Base-by-base conservation (phyloP, 306 rosid genomes). In the Acacia melanoxylon region DNA sequence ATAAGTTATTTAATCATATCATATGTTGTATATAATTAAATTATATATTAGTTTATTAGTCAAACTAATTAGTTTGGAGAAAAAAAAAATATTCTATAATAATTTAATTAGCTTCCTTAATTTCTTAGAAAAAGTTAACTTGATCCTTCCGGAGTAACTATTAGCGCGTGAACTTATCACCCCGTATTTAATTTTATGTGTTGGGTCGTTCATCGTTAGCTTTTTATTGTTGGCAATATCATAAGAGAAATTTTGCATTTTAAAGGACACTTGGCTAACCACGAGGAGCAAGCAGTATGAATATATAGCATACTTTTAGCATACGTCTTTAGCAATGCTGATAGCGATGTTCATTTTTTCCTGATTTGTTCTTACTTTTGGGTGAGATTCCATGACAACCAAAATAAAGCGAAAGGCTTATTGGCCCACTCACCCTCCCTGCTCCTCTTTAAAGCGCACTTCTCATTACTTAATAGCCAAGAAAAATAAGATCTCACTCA, bases 321-420 rank as follows among this genome's bases (percentile, higher is more conserved):
- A 10, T 12, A 35, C 13, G 22, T 54, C 20, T 75, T 75, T 37
- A 75, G 37, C 37, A 6, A 20, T 12, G 76, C 24, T 37, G 49
- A n/a, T 56, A 40, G n/a, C 1, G 78, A 52, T 35, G 48, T 10
- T 35, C 42, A 35, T 51, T 35, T 35, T 35, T 20, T 12, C 7
- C 15, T 54, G 13, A 6, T 35, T 9, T 33, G 61, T 37, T 33
- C 78, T 37, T 37, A 10, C 58, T 51, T 51, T 51, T 4, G 20
- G n/a, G 24, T 48, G 42, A 15, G 41, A 29, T 72, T 29, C 16
- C 27, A 2, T 33, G 48, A 54, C 48, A 6, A 1, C 33, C 29
- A 49, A 22, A 70, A 70, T 33, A 75, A 75, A 75, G 78, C 67
- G 35, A 52, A 75, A 75, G 78, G 45, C 35, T 16, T 16, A 16